Base-by-base conservation (phyloP, 768 basidiomycete species). In the Mycena albidolilacea region DNA sequence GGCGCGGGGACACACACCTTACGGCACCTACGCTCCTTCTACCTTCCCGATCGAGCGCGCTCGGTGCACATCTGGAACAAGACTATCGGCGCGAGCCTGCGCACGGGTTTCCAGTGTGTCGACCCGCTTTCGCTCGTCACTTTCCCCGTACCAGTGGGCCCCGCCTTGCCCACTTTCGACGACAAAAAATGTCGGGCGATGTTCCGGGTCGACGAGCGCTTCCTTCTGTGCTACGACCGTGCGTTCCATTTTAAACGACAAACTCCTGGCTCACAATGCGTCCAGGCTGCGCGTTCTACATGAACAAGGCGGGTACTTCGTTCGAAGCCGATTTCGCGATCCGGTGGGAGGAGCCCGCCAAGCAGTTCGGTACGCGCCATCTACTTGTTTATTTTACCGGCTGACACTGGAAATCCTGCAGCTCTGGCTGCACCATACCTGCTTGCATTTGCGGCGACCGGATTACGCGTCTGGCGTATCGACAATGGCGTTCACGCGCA, bases 61-160 rank as follows among this genome's bases (percentile, higher is more conserved):
- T 68, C 67, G 38, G 75, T 75, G 64, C 68, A 75, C 68, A 75
- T 75, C 39, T 69, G 61, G 62, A 75, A 75, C 64, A 72, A 68
- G 55, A 72, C 64, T 5, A 72, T 75, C 23, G 71, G 75, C 65
- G 75, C 65, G 3, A 61, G 30, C 6, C 60, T 75, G 11, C 63
- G 69, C 30, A 54, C 35, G 11, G 69, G 75, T 7, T 75, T 75
- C 65, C 75, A 72, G 21, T 75, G 75, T 55, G 71, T 75, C 54
- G 75, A 75, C 43, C 75, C 75, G 15, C 11, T 67, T 1, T 70
- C 71, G 17, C 63, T 75, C 19, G 57, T 70, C 9, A 75, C 75
- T 10, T 75, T 72, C 52, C 64, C 71, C 43, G 64, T 75, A n/a
- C 75, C 75, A 35, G 71, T 72, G 2, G 55, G n/a, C 10, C 58